Evolutionary conservation across 2,329 filamentous ascomycete genomes (phyloP).

Genomic region (Xylariaceae sp.): DNA sequence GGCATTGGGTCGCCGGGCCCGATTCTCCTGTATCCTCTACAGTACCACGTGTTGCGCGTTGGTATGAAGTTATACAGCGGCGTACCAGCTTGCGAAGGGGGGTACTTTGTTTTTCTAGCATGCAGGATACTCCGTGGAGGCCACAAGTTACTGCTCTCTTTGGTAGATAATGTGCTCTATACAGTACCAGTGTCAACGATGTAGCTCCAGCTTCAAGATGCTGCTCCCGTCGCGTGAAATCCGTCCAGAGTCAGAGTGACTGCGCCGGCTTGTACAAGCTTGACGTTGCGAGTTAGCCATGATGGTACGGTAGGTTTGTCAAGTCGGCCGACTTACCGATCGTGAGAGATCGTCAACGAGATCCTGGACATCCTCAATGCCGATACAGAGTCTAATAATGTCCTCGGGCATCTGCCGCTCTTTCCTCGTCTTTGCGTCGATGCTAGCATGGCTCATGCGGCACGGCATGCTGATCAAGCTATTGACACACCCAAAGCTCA

Average conservation of each 20-base stretch:
- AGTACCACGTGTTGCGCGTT: constrained; percentile 4
- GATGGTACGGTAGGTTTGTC: background rate
- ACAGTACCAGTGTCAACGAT: constrained; percentile 17
- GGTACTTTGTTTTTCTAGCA: background rate
- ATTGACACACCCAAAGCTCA: constrained; percentile 97
- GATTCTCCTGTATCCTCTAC: constrained; percentile 8
- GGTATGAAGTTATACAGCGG: no score
- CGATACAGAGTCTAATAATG: constrained; percentile 90
- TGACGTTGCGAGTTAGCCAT: constrained; percentile 24
- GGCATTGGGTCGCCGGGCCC: constrained; percentile 1
- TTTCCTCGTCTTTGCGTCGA: constrained; percentile 86
- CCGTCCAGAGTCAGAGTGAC: constrained; percentile 81
- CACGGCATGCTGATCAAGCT: constrained; percentile 99
- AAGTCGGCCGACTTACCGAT: constrained; percentile 60
- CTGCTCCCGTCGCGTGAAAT: constrained; percentile 55
- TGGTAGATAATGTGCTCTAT: constrained; percentile 14
- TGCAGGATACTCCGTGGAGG: constrained; percentile 11
- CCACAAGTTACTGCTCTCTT: no score
- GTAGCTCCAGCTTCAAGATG: constrained; percentile 17
- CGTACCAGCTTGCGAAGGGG: background rate
- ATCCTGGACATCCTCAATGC: constrained; percentile 90
- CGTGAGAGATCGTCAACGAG: constrained; percentile 87
- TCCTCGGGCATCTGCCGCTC: constrained; percentile 94
- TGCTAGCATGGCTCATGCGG: constrained; percentile 98
- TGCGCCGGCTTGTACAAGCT: constrained; percentile 91